phyloP scores from a whole-genome alignment of 805 yeast genomes.

The Barnettozyma pratensis region DNA sequence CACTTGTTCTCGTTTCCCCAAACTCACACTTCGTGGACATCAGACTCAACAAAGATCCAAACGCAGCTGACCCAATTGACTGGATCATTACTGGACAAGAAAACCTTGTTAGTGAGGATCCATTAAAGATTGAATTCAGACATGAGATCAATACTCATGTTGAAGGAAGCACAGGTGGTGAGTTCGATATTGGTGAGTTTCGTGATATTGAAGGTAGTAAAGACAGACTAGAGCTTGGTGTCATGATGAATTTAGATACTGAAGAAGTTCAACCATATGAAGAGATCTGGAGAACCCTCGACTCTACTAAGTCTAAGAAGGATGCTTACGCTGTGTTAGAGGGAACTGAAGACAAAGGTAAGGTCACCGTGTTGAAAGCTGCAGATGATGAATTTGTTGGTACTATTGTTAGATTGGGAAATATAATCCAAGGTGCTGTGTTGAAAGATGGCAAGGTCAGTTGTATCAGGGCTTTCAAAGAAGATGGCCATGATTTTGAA shows the following conservation, averaged over 20 bases:
- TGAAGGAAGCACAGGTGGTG: slow-evolving; percentile 19
- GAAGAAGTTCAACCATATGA: slow-evolving; percentile 38
- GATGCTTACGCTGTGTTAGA: slow-evolving; percentile 11
- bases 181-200: slow-evolving; percentile 36
- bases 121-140: slow-evolving; percentile 17
- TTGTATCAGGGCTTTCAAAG: slow-evolving; percentile 14
- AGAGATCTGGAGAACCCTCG: slow-evolving; percentile 51
- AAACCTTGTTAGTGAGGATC: slow-evolving; percentile 13
- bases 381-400: slow-evolving; percentile 33
- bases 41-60: slow-evolving; percentile 23
- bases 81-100: slow-evolving; percentile 32
- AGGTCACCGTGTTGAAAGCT: slow-evolving; percentile 8
- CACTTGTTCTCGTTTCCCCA: slow-evolving; percentile 44
- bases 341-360: slow-evolving; percentile 27
- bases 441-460: slow-evolving; percentile 19
- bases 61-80: slow-evolving; percentile 17
- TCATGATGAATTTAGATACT: slow-evolving; percentile 42
- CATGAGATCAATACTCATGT: slow-evolving; percentile 23
- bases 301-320: slow-evolving; percentile 33
- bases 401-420: slow-evolving; percentile 41
- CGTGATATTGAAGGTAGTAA: slow-evolving; percentile 30
- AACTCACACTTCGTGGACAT: slow-evolving; percentile 43
- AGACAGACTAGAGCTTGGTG: slow-evolving; percentile 46
- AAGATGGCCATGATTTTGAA: slow-evolving; percentile 12
- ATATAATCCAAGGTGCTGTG: slow-evolving; percentile 48